A percentile compares a stretch with the other conserved stretches of the same genome.
Conservation (phyloP, 2,329 filamentous ascomycete species). For the Epichloe aotearoae region DNA sequence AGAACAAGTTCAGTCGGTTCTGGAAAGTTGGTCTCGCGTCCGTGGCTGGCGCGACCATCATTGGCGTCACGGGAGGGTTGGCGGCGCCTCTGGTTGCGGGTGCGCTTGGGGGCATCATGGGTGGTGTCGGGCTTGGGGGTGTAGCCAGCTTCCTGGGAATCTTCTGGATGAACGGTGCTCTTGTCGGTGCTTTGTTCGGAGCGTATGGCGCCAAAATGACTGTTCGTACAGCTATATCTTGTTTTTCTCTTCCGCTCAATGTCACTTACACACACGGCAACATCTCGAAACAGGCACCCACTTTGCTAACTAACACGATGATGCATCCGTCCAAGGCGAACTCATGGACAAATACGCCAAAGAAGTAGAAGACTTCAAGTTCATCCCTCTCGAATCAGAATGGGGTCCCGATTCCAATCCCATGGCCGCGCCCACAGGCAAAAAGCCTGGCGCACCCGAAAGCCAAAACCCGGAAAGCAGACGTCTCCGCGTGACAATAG, state of each 20-base stretch:
- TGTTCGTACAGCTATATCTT: constrained; percentile 15
- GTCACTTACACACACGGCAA: neutral
- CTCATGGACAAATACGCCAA: constrained; percentile 82
- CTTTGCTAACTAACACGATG: neutral
- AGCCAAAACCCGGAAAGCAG: constrained; percentile 18
- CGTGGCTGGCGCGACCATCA: constrained; percentile 75
- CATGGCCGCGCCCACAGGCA: neutral
- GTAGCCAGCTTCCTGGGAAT: constrained; percentile 78
- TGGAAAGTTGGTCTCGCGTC: constrained; percentile 89
- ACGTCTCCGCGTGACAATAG: constrained; percentile 67
- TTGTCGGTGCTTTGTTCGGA: constrained; percentile 80
- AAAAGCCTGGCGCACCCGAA: neutral
- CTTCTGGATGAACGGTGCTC: constrained; percentile 71
- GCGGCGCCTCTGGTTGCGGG: constrained; percentile 80
- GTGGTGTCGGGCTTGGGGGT: constrained; percentile 70
- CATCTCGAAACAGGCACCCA: neutral
- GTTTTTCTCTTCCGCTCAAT: neutral
- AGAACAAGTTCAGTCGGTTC: constrained; percentile 55
- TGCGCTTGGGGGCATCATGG: constrained; percentile 72
- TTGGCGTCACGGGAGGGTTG: constrained; percentile 86
- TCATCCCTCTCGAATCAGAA: constrained; percentile 54
- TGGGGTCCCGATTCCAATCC: constrained; percentile 17
- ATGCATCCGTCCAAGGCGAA: constrained; percentile 36
- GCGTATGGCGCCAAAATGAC: constrained; percentile 73
- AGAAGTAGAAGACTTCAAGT: constrained; percentile 70